These are phyloP conservation scores for Microbotryum saponariae DNA, from an alignment of 1,284 basidiomycete species.

Conservation along the genomic window DNA sequence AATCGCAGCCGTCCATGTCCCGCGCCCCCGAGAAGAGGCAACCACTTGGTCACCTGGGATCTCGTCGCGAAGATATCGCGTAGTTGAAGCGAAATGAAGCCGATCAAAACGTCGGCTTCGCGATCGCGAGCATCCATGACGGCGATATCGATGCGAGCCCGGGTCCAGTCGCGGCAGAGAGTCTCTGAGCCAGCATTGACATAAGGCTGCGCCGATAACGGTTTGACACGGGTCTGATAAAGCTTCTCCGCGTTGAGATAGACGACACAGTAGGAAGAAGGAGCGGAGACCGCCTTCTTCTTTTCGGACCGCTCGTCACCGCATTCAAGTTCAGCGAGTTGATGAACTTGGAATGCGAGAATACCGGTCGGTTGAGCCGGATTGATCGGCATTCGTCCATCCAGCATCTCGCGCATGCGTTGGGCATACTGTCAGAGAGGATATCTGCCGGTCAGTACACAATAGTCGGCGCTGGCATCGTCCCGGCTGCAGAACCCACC, in stretches of 20 bases:
- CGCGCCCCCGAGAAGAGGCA: background rate
- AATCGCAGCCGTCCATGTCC: constrained; percentile 25
- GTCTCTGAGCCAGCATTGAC: constrained; percentile 25
- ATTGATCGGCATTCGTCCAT: constrained; percentile 12
- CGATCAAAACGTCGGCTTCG: constrained; percentile 25
- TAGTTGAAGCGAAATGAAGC: constrained; percentile 20
- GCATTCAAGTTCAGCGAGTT: constrained; percentile 20
- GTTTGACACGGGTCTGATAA: constrained; percentile 22
- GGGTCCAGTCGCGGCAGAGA: constrained; percentile 26
- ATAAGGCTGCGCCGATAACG: constrained; percentile 13
- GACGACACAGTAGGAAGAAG: constrained; percentile 24
- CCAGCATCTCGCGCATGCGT: background rate
- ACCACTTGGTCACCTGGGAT: constrained; percentile 25
- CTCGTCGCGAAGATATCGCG: constrained; percentile 13
- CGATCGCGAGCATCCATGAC: constrained; percentile 31
- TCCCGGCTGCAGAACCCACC: background rate
- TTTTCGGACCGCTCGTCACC: background rate
- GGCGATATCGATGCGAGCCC: constrained; percentile 16
- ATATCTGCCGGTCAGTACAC: no score
- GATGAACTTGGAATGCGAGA: constrained; percentile 28
- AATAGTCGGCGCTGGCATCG: no score
- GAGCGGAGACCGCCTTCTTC: constrained; percentile 12
- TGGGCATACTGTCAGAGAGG: background rate
- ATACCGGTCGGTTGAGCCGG: constrained; percentile 23
- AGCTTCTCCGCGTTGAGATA: constrained; percentile 25